Conservation (phyloP, 139 green algal genomes). For the Zygnema cylindricum region DNA sequence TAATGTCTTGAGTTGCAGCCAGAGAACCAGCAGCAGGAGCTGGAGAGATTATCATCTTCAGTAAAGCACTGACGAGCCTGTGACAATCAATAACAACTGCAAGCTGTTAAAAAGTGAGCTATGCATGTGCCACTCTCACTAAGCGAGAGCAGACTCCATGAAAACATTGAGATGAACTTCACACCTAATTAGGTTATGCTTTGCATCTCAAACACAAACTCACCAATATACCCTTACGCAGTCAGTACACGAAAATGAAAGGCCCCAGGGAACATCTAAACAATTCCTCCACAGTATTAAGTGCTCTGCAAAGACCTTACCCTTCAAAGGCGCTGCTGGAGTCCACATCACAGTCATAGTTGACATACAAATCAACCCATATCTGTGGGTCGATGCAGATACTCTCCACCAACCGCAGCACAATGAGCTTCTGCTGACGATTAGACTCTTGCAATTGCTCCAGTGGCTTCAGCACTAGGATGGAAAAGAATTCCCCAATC, state of each 20-base stretch:
- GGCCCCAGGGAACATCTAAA: too few species aligned
- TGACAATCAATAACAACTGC: too few species aligned
- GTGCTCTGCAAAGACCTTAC: not conserved
- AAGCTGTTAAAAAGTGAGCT: too few species aligned
- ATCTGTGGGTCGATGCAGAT: conserved; percentile 64
- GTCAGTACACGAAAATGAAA: too few species aligned
- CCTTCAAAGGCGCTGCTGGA: conserved; percentile 22
- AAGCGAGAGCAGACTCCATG: too few species aligned
- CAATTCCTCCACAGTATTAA: too few species aligned
- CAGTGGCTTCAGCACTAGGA: conserved; percentile 85
- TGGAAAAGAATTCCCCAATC: conserved; percentile 93
- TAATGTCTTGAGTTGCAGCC: not conserved
- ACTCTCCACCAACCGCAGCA: conserved; percentile 51
- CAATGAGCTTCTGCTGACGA: conserved; percentile 49
- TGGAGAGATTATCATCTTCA: not conserved
- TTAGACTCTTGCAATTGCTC: conserved; percentile 10
- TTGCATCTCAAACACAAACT: too few species aligned
- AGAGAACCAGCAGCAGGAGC: not conserved
- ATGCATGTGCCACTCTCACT: too few species aligned
- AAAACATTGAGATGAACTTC: too few species aligned
- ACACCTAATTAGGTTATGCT: too few species aligned
- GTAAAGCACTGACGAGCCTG: not conserved
- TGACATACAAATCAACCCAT: conserved; percentile 90
- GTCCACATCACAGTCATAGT: conserved; percentile 91
- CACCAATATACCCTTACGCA: not conserved